Base-by-base conservation (phyloP, 1,284 basidiomycete genomes). In the Porodaedalea pini region DNA sequence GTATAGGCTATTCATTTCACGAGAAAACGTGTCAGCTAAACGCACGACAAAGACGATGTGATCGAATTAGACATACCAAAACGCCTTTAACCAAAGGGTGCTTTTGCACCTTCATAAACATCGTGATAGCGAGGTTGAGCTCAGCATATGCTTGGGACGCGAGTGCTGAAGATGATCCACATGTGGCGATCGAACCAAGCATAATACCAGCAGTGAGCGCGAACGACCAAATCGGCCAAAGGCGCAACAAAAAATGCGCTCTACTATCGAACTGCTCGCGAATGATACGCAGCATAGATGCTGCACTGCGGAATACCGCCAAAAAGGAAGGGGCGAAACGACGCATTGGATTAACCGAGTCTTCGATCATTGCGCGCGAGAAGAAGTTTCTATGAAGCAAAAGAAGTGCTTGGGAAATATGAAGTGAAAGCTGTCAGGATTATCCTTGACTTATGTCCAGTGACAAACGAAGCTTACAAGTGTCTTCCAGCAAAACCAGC, bases 291-390 rank as follows among this genome's bases (percentile, higher is more conserved):
- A 64, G n/a, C 48, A 62, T 47, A 17, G 44, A 17, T n/a, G 53
- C 47, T 11, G 63, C 61, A 27, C 56, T 63, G 4, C 53, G 61
- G 36, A 57, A 62, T 36, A 57, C 52, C 21, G 61, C 59, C 17
- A 64, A 25, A 17, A 62, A 62, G 4, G 63, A 64, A 13, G 63
- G 61, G 13, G 51, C 63, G 48, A 62, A 64, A 8, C 45, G 40
- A 23, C 50, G 50, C 31, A 62, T 51, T 2, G 63, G 63, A 56
- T 64, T 59, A 1, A 54, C 53, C 5, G 63, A 59, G 25, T 53
- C 45, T 31, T 60, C 54, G 21, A 58, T 29, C 27, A 64, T 39
- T 17, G 63, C 63, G 15, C 55, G 49, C 10, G 61, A 57, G 29
- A 64, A 64, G 47, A 58, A 64, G 19, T 51, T 56, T 5, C 63